A percentile compares a stretch with the other conserved stretches of the same genome.
Evolutionary conservation across 768 basidiomycete genomes (phyloP).

Genomic region (Leucogyrophana mollusca): DNA sequence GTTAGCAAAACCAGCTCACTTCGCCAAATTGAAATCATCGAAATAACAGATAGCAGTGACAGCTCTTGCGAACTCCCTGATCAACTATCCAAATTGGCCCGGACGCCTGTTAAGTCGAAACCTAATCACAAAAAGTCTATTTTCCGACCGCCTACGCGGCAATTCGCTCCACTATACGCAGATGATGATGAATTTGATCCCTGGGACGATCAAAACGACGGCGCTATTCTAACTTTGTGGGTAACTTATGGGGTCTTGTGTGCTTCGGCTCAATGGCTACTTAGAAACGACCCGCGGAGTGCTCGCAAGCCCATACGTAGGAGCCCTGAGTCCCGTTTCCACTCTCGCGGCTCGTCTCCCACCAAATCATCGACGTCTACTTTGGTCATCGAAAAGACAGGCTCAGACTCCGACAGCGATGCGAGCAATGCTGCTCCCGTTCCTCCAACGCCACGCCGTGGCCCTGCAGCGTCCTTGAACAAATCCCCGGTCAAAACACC

Average conservation of each 20-base stretch:
- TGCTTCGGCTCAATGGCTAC: conserved; percentile 4
- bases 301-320: conserved; percentile 44
- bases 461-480: conserved; percentile 6
- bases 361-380: not conserved
- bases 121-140: conserved; percentile 6
- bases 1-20: not conserved
- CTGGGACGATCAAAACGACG: conserved; percentile 25
- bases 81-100: conserved; percentile 20
- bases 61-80: conserved; percentile 19
- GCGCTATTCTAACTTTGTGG: conserved; percentile 39
- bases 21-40: conserved; percentile 21
- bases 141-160: not conserved
- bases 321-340: conserved; percentile 2
- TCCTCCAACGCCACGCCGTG: conserved; percentile 4
- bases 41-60: conserved; percentile 25
- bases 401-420: not conserved
- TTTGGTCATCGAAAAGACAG: not conserved
- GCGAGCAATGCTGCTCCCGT: not conserved
- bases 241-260: conserved; percentile 12
- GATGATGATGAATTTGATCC: conserved; percentile 27
- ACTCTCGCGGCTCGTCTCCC: not conserved
- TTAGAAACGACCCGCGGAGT: conserved; percentile 47
- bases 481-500: conserved; percentile 20
- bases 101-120: conserved; percentile 7
- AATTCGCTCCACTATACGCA: conserved; percentile 21